Conservation (phyloP, 371 early-diverging fungal species). For the Haplosporangium sp. region DNA sequence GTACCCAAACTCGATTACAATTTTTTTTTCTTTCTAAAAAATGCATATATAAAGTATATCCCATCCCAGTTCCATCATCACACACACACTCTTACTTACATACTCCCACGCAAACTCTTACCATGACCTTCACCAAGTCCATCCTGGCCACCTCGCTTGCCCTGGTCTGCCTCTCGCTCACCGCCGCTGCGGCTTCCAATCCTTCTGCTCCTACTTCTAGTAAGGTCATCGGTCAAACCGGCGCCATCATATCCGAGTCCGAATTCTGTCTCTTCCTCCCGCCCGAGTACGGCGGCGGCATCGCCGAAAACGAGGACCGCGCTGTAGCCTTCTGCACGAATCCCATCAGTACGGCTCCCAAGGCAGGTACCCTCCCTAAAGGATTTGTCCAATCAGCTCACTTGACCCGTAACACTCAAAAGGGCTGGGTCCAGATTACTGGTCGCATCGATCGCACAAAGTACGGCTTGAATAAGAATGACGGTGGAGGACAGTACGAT, state of each 20-base stretch:
- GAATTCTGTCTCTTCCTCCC: constrained; percentile 70
- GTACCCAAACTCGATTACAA: too few relatives aligned
- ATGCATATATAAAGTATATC: too few relatives aligned
- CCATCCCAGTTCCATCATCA: too few relatives aligned
- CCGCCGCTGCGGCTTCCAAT: not conserved
- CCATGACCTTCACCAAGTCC: constrained; percentile 7
- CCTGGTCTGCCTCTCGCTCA: not conserved
- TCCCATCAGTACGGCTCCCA: constrained; percentile 29
- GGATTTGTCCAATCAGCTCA: constrained; percentile 53
- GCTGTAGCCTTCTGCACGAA: constrained; percentile 63
- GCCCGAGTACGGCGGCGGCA: constrained; percentile 57
- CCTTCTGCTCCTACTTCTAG: not conserved
- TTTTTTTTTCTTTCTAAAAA: too few relatives aligned
- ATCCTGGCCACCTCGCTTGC: constrained; percentile 3
- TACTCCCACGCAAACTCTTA: not conserved
- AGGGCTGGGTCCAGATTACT: constrained; percentile 53
- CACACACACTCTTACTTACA: too few relatives aligned
- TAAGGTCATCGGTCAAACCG: constrained; percentile 19
- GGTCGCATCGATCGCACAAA: constrained; percentile 47
- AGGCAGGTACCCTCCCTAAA: constrained; percentile 38
- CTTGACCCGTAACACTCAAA: constrained; percentile 28
- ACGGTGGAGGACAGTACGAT: constrained; percentile 63
- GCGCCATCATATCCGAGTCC: constrained; percentile 53
- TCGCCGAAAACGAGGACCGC: constrained; percentile 61
- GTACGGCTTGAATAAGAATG: constrained; percentile 32